A percentile compares a stretch with the other conserved stretches of the same genome.
Evolutionary conservation across 345 rosid genomes (phyloP).

Genomic region (Crucihimalaya himalaica): DNA sequence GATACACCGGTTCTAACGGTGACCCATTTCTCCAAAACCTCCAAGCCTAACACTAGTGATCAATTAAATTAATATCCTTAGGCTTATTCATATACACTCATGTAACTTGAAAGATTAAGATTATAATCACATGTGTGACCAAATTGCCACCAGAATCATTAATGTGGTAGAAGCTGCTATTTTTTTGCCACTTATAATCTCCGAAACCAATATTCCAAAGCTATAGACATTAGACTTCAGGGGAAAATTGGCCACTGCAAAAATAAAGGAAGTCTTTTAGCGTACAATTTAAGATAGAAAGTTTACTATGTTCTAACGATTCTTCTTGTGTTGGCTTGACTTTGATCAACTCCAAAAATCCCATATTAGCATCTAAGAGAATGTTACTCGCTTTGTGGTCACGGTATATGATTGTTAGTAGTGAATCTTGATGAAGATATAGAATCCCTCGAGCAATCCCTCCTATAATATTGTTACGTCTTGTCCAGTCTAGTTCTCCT

Average conservation of each 20-base stretch:
- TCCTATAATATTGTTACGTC: slow-evolving; percentile 38
- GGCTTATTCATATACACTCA: not conserved
- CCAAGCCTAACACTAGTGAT: slow-evolving; percentile 21
- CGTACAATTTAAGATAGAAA: not conserved
- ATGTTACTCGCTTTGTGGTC: slow-evolving; percentile 22
- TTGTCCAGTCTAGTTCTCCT: slow-evolving; percentile 47
- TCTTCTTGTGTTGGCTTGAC: slow-evolving; percentile 42
- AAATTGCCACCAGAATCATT: not conserved
- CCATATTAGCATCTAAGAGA: slow-evolving; percentile 35
- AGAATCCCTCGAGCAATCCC: slow-evolving; percentile 48
- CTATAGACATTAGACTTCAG: slow-evolving; percentile 32
- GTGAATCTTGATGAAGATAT: slow-evolving; percentile 41
- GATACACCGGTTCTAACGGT: not conserved
- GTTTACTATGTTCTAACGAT: slow-evolving; percentile 45
- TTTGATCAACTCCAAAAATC: slow-evolving; percentile 41
- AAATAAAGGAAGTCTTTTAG: slow-evolving; percentile 12
- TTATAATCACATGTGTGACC: slow-evolving; percentile 44
- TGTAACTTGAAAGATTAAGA: not conserved
- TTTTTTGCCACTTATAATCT: slow-evolving; percentile 20
- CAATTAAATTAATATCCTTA: not conserved
- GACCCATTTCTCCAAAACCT: slow-evolving; percentile 14
- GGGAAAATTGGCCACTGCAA: slow-evolving; percentile 39
- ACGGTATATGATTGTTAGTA: slow-evolving; percentile 17
- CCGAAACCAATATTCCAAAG: slow-evolving; percentile 24
- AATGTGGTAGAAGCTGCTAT: slow-evolving; percentile 3